These are phyloP conservation scores for Vaccinium darrowii DNA, from an alignment of 148 eudicot species.

Conservation along the genomic window DNA sequence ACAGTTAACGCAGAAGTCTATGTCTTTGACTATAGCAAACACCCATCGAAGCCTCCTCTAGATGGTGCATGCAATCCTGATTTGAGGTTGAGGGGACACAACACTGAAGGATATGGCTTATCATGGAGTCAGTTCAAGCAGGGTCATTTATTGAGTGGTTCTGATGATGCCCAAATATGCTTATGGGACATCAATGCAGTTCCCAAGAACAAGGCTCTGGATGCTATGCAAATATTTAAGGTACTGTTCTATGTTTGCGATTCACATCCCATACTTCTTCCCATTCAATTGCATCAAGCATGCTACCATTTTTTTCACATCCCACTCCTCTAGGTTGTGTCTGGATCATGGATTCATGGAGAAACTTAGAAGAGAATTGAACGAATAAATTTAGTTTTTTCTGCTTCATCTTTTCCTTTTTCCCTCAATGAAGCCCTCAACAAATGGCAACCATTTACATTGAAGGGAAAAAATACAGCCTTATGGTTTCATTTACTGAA, in stretches of 20 bases:
- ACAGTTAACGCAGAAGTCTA: slow-evolving; percentile 83
- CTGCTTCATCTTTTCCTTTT: not conserved
- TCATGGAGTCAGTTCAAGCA: slow-evolving; percentile 76
- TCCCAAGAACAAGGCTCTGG: slow-evolving; percentile 57
- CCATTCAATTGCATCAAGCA: not conserved
- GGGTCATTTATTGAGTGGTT: slow-evolving; percentile 74
- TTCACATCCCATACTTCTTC: not conserved
- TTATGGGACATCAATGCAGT: slow-evolving; percentile 73
- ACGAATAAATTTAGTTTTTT: not conserved
- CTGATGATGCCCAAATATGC: slow-evolving; percentile 83
- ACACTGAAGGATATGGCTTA: slow-evolving; percentile 75
- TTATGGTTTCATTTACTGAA: not conserved
- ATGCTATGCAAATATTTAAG: slow-evolving; percentile 69
- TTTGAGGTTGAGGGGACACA: slow-evolving; percentile 84
- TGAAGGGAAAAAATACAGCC: not conserved
- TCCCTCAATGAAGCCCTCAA: not conserved
- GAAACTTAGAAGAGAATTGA: not conserved
- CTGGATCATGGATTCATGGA: not conserved
- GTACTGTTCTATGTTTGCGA: slow-evolving; percentile 25
- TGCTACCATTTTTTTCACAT: not conserved
- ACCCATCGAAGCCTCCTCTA: slow-evolving; percentile 82
- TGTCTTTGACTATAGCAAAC: slow-evolving; percentile 85
- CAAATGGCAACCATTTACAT: not conserved
- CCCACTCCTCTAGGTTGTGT: not conserved
- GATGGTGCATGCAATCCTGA: slow-evolving; percentile 78